phyloP scores from a whole-genome alignment of 139 green algal genomes.

The Chlamydomonas incerta region DNA sequence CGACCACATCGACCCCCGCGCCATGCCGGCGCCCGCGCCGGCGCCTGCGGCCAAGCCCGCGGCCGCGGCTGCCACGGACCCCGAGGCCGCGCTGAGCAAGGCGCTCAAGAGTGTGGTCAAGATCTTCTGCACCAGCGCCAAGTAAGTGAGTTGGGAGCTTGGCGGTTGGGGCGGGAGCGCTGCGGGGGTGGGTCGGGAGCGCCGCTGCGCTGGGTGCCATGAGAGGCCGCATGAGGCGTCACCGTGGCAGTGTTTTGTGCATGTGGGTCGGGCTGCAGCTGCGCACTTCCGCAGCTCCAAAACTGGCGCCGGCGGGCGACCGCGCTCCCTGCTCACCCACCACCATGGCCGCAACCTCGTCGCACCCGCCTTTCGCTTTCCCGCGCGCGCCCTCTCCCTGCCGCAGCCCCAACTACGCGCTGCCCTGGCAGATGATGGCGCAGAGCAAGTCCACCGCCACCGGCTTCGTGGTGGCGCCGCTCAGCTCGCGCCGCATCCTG shows the following conservation, averaged over 20 bases:
- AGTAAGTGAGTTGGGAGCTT: constrained; percentile 35
- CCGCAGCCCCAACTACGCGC: constrained; percentile 77
- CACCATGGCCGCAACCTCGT: too few relatives aligned
- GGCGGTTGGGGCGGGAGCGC: not conserved
- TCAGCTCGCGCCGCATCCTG: constrained; percentile 65
- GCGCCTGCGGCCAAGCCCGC: not conserved
- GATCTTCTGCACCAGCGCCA: constrained; percentile 61
- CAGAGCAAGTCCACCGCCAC: constrained; percentile 68
- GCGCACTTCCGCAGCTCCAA: too few relatives aligned
- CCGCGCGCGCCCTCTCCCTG: not conserved
- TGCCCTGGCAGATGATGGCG: constrained; percentile 82
- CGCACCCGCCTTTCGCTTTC: not conserved
- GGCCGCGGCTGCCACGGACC: too few relatives aligned
- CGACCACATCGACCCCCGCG: not conserved
- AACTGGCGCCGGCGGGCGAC: too few relatives aligned
- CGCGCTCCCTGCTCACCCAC: too few relatives aligned
- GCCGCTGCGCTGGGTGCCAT: too few relatives aligned
- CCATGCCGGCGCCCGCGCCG: not conserved
- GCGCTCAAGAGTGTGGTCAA: constrained; percentile 60
- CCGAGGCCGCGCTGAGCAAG: constrained; percentile 34
- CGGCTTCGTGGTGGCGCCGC: constrained; percentile 72
- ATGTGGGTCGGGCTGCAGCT: not conserved
- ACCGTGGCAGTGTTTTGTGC: not conserved
- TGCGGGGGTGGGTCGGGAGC: not conserved
- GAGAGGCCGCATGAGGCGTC: too few relatives aligned